Evolutionary conservation across 352 stramenopile genomes (phyloP), one percentile per base, ranked within the genome.

Genomic region (Phytophthora idaei): DNA sequence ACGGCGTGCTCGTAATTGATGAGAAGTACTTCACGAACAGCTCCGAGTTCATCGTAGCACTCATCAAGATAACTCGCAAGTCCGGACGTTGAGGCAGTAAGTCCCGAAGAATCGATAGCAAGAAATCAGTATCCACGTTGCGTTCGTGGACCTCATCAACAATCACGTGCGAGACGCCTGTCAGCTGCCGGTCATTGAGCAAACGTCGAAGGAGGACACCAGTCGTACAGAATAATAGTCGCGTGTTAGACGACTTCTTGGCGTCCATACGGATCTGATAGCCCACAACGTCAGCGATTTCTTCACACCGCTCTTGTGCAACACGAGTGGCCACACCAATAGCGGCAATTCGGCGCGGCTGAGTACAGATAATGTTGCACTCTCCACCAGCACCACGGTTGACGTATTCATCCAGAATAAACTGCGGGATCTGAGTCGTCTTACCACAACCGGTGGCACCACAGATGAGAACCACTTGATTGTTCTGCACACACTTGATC

Each of bases 61-160:
- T 98, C 97, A 99, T 99, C 21, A 99, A 75, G 53, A 99, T 91
- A 0, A 99, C 73, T 4, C 91, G 81, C 54, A 98, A 73, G 17
- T 93, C 83, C 3, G 75, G 76, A n/a, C 87, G 85, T 15, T 88
- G 72, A 3, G 81, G 83, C 15, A 96, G 59, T 62, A 95, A 47
- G 36, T 94, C 87, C 4, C 92, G 85, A 10, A 99, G 71, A 67
- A 99, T 90, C 21, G 96, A 93, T 17, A 99, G 81, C 27, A 99
- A 74, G 44, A 99, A 98, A 67, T 99, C 97, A 15, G 90, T 98
- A 75, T 99, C 96, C 15, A 99, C 84, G 57, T 98, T 97, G 34
- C 98, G 84, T 67, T 99, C 98, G 72, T 99, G 97, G 21, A 99
- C 97, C 78, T 99, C 97, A 77, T 99, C 98, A n/a, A 99, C 92